Base-by-base conservation (phyloP, 192 early-diverging fungal genomes). In the Geranomyces michiganensis region DNA sequence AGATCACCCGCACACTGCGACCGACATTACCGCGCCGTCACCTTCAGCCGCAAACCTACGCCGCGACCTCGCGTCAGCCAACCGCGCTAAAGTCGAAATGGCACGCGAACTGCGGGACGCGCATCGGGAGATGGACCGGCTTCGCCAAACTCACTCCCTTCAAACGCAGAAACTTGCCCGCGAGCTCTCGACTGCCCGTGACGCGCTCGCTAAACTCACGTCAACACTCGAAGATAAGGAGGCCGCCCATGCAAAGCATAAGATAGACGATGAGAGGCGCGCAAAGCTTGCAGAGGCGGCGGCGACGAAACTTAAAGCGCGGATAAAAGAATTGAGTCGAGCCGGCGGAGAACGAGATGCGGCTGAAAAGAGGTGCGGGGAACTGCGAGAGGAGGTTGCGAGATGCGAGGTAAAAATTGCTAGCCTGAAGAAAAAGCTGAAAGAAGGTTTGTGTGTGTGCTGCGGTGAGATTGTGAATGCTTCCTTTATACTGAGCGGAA, bases 241-340 rank as follows among this genome's bases (percentile, higher is more conserved):
- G 9, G 48, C 46, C 10, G 43, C 62, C 21, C 72, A 71, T 47
- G 80, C 79, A 26, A 76, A 68, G 32, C 7, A 78, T 7, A 81
- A 78, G 56, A 82, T 82, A 7, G 84, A 85, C n/a, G 45, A 76
- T 44, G 84, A 85, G 45, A 45, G 79, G 30, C 79, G 71, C 33
- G 13, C 78, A 4, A 83, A 83, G 58, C 17, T 22, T 5, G 45
- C 73, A 13, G 84, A 85, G 53, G 36, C 62, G 4, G 66, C 80
- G 33, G 48, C 76, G 19, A 6, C 30, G 31, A 85, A 85, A 65
- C 41, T 69, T n/a, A 83, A 82, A 62, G 26, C 62, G 33, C 73
- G 70, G 24, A 43, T 65, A 12, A 83, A 82, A 62, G 84, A 84
- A 12, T 61, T 59, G 26, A 76, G 80, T 27, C 77, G 66, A 62